Percentiles rank a stretch among this genome's conserved stretches.
Conservation (phyloP, 2,329 filamentous ascomycete genomes). For the Paracorniculantispora psalliotae region DNA sequence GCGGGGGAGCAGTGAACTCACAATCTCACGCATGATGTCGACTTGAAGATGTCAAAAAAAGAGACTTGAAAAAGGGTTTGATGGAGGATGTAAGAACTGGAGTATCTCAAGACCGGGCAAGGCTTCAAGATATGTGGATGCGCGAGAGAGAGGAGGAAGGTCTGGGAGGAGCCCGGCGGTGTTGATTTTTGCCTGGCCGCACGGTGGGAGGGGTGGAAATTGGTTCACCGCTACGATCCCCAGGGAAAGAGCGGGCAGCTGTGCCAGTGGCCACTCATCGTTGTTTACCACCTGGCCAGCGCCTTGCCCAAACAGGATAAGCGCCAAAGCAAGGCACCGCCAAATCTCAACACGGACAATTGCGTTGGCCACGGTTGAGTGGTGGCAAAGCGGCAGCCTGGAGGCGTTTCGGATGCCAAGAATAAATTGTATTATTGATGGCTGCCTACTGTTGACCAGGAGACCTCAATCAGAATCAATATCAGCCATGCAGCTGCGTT, state of each 20-base stretch:
- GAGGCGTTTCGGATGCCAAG: not conserved
- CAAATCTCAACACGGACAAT: constrained; percentile 7
- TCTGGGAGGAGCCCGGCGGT: constrained; percentile 17
- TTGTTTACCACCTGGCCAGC: constrained; percentile 31
- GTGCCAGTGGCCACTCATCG: constrained; percentile 22
- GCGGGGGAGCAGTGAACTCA: constrained; percentile 40
- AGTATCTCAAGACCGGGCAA: constrained; percentile 29
- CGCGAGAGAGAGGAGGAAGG: constrained; percentile 22
- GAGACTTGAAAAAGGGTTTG: constrained; percentile 15
- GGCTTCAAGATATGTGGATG: constrained; percentile 20
- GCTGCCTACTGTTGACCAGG: not conserved
- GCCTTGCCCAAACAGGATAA: constrained; percentile 27
- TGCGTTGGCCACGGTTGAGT: not conserved
- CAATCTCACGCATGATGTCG: constrained; percentile 64
- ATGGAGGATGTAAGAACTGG: constrained; percentile 28
- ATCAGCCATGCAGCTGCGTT: not conserved
- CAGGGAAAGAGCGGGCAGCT: constrained; percentile 18
- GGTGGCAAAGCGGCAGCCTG: not conserved
- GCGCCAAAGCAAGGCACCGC: constrained; percentile 17
- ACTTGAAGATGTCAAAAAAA: constrained; percentile 22
- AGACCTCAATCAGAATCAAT: not conserved
- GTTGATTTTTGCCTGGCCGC: constrained; percentile 24
- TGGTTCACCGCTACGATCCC: constrained; percentile 25
- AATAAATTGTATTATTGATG: not conserved
- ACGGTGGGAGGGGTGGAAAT: constrained; percentile 20